Base-by-base conservation (phyloP, 2,329 filamentous ascomycete species). In the Monosporascus cannonballus region DNA sequence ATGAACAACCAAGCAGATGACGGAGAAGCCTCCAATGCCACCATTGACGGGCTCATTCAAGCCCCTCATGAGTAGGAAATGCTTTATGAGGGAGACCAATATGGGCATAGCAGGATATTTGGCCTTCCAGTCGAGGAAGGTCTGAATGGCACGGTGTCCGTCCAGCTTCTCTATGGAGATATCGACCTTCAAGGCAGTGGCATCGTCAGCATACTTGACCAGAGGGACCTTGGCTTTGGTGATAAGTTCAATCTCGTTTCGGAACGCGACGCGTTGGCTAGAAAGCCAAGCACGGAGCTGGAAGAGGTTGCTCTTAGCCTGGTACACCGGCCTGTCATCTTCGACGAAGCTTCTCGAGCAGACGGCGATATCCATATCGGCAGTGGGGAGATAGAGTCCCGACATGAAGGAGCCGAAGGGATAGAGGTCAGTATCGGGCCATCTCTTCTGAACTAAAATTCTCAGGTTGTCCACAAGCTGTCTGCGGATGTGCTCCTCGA, bases 341-440 rank as follows among this genome's bases (percentile, higher is more conserved):
- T 73, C 67, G 57, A 84, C 75, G 58, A 83, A 90, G 25, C 76
- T 73, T 8, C 69, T 61, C 0, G 80, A 84, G 49, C 92, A 81
- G 50, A 94, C 80, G 3, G 96, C 94, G 47, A 99, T 76, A 67
- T 99, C 94, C 85, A 99, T 96, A 66, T 99, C 94, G 17, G 89
- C 90, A 1, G 88, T 83, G 0, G 81, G 81, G 2, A 84, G 72
- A 60, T 84, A 84, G 7, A 90, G 75, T 0, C 89, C 90, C 3
- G 90, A 90, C 60, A 90, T 92, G 70, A 92, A 99, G 0, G 94
- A 97, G n/a, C 94, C 94, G 67, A 99, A 99, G 9, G 86, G 78
- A 36, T 80, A 76, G 7, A 96, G 75, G 48, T 85, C 77, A 11
- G 85, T 83, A 47, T 83, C 80, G 14, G 74, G 70, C 61, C 84